phyloP scores from a whole-genome alignment of 352 stramenopile genomes.

The Pythium myriotylum region DNA sequence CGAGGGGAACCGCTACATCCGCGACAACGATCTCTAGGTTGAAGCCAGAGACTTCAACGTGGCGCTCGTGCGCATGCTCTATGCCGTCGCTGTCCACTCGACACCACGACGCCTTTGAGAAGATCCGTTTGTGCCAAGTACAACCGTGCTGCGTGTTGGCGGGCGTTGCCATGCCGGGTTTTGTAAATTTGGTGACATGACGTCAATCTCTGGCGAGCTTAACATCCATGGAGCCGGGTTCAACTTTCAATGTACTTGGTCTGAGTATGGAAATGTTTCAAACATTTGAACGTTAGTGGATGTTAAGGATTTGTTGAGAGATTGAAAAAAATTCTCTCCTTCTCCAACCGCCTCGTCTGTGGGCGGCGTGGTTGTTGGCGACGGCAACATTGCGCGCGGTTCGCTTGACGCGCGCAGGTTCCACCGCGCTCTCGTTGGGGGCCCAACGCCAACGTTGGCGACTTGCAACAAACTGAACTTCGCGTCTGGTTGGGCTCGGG shows the following conservation, averaged over 20 bases:
- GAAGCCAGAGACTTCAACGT: constrained; percentile 9
- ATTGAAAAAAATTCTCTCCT: constrained; percentile 3
- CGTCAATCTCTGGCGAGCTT: constrained; percentile 9
- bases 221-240: neutral
- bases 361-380: constrained; percentile 11
- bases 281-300: constrained; percentile 32
- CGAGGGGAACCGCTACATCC: constrained; percentile 89
- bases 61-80: constrained; percentile 9
- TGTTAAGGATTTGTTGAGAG: constrained; percentile 15
- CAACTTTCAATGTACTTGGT: constrained; percentile 23
- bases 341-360: constrained; percentile 18
- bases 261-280: constrained; percentile 17
- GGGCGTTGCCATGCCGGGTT: constrained; percentile 2
- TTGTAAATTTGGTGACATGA: constrained; percentile 9
- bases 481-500: neutral
- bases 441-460: neutral
- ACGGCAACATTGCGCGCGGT: constrained; percentile 15
- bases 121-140: no score
- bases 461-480: neutral
- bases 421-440: neutral
- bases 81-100: neutral
- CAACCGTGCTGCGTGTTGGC: constrained; percentile 4
- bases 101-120: constrained; percentile 5
- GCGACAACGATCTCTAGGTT: constrained; percentile 76
- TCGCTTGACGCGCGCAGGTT: constrained; percentile 1